Evolutionary conservation across 192 early-diverging fungal genomes (phyloP), one percentile per base, ranked within the genome.

Genomic region (Entomortierella chlamydospora): DNA sequence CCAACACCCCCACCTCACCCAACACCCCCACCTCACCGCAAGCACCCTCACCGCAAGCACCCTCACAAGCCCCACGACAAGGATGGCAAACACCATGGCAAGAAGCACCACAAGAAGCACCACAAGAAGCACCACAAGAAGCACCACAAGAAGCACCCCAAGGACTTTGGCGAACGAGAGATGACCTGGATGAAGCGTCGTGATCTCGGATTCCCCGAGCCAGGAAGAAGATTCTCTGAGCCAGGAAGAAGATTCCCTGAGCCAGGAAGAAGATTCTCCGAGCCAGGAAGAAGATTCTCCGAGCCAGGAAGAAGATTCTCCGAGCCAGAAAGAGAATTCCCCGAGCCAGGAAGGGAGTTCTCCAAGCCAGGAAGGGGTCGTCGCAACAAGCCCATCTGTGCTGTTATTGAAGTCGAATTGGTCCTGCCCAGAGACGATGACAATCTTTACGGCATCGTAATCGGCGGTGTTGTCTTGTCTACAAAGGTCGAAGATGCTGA

Each of bases 341-440:
- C 15, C 34, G 56, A 53, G 31, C 1, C 33, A n/a, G n/a, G 58
- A 61, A 23, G 8, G 45, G 2, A n/a, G 15, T 7, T 23, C 2
- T 34, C n/a, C n/a, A n/a, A n/a, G n/a, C n/a, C n/a, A n/a, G 47
- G 17, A 17, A 17, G 47, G 15, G 18, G 47, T 8, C 55, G 4
- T 31, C 26, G n/a, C n/a, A n/a, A 50, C 51, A 64, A 59, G 31
- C 51, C 42, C 26, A 70, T 70, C 56, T 78, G 74, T 59, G 74
- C 67, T 29, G 0, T 28, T 0, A 51, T 78, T 33, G 67, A 69
- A 9, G 37, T 68, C 25, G 67, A 78, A 30, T 18, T 78, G 9
- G 25, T 78, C n/a, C 30, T 78, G 34, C 74, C 74, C 25, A 12
- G 8, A 4, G 18, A 2, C 25, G 30, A 43, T 0, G 55, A 70